Conservation (phyloP, 306 rosid species). For the Benincasa hispida region DNA sequence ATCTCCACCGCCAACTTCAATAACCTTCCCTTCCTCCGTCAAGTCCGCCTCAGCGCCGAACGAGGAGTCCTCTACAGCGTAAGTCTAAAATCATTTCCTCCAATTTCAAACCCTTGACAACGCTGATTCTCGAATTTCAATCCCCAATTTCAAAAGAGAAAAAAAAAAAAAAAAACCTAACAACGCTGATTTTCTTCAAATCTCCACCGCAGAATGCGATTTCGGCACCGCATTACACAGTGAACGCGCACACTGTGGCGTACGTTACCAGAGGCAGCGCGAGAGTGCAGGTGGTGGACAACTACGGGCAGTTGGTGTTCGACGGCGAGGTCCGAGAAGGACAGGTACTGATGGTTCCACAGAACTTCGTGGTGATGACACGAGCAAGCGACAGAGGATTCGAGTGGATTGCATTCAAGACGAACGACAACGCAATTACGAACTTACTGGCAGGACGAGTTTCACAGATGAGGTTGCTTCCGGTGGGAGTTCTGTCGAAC, state of each 20-base stretch:
- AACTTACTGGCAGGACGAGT: constrained; percentile 15
- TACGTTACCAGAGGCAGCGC: constrained; percentile 18
- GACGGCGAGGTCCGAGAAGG: constrained; percentile 17
- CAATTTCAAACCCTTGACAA: neutral
- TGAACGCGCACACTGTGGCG: constrained; percentile 13
- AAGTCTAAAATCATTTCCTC: neutral
- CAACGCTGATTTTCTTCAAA: neutral
- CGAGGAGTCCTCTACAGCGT: constrained; percentile 25
- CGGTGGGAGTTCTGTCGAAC: constrained; percentile 7
- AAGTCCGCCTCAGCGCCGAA: constrained; percentile 20
- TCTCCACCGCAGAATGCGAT: constrained; percentile 13
- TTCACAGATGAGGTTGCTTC: constrained; percentile 12
- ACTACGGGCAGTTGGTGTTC: constrained; percentile 11
- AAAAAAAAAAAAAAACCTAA: neutral
- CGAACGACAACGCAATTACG: constrained; percentile 14
- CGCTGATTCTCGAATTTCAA: neutral
- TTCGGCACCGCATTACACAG: constrained; percentile 10
- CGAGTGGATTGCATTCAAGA: constrained; percentile 24
- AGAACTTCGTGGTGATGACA: constrained; percentile 15
- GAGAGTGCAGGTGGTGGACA: constrained; percentile 12
- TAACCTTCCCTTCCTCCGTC: constrained; percentile 16
- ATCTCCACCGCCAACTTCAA: constrained; percentile 16
- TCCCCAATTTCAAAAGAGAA: neutral
- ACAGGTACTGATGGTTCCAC: constrained; percentile 19
- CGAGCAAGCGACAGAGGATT: constrained; percentile 15